Evolutionary conservation across 1,284 basidiomycete species (phyloP).

Genomic region (Vanrija humicola): DNA sequence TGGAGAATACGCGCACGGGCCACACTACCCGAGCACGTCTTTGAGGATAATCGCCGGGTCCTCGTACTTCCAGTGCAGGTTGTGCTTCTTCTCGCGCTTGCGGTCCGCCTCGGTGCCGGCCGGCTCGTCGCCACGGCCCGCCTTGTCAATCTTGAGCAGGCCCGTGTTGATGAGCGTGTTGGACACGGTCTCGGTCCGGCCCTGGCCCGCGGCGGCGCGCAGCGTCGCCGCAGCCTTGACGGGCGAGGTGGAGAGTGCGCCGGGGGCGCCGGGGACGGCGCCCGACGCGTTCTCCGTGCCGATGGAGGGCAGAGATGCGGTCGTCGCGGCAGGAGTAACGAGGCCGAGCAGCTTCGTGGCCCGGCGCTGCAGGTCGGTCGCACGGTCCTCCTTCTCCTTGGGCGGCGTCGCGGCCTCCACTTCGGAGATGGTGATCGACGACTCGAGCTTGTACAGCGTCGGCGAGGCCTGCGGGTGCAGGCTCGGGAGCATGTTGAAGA

Average conservation of each 20-base stretch:
- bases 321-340: neutral
- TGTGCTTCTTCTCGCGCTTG: constrained; percentile 43
- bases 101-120: constrained; percentile 23
- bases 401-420: constrained; percentile 13
- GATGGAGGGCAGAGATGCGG: neutral
- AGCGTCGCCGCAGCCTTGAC: constrained; percentile 29
- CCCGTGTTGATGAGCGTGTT: constrained; percentile 27
- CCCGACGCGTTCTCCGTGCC: neutral
- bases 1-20: neutral
- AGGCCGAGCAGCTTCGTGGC: neutral
- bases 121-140: constrained; percentile 24
- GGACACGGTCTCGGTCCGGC: constrained; percentile 22
- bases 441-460: constrained; percentile 37
- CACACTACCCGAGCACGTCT: constrained; percentile 39
- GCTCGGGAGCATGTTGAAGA: constrained; percentile 36
- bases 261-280: neutral
- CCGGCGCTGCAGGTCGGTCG: constrained; percentile 1
- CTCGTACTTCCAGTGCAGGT: constrained; percentile 49
- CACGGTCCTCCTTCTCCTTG: neutral
- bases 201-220: constrained; percentile 30
- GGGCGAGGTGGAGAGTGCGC: constrained; percentile 8
- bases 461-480: constrained; percentile 41
- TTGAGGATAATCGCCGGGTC: constrained; percentile 47
- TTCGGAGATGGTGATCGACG: constrained; percentile 29
- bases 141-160: constrained; percentile 42